These are phyloP conservation scores for Podospora pseudopauciseta DNA, from an alignment of 495 filamentous ascomycete genomes.

Conservation along the genomic window DNA sequence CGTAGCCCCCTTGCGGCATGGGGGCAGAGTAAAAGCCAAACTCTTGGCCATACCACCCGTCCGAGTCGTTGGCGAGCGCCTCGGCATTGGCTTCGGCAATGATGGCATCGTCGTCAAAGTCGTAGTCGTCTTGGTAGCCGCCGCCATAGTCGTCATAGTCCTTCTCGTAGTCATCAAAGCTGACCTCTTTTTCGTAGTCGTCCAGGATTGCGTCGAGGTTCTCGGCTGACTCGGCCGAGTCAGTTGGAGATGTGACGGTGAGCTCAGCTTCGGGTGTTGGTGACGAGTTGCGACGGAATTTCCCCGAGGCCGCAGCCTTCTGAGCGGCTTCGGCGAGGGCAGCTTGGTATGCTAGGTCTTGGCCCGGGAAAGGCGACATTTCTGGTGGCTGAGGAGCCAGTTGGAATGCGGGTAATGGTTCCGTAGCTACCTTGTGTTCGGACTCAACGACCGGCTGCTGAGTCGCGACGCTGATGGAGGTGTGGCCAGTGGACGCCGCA, in stretches of 20 bases:
- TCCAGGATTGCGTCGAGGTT: conserved; percentile 27
- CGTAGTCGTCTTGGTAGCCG: conserved; percentile 41
- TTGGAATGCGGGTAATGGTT: conserved; percentile 17
- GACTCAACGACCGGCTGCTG: conserved; percentile 17
- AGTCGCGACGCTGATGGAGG: conserved; percentile 34
- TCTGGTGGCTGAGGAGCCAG: conserved; percentile 18
- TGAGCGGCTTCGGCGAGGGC: conserved; percentile 77
- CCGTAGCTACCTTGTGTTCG: conserved; percentile 12
- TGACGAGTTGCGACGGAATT: conserved; percentile 60
- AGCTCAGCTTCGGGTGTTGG: conserved; percentile 47
- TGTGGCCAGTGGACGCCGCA: conserved; percentile 38
- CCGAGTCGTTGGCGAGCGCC: conserved; percentile 83
- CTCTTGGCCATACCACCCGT: conserved; percentile 92
- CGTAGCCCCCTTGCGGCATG: conserved; percentile 32
- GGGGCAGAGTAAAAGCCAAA: conserved; percentile 95
- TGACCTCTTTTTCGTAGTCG: conserved; percentile 44
- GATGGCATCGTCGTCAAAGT: conserved; percentile 77
- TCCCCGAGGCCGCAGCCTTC: conserved; percentile 64
- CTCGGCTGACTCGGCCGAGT: conserved; percentile 31
- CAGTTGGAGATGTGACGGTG: conserved; percentile 45
- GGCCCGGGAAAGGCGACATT: conserved; percentile 25
- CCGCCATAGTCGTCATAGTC: conserved; percentile 47
- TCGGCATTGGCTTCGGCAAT: conserved; percentile 94
- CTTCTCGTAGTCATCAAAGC: conserved; percentile 36
- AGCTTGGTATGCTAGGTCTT: conserved; percentile 71